Conservation (phyloP, 306 rosid genomes). For the Vigna angularis region DNA sequence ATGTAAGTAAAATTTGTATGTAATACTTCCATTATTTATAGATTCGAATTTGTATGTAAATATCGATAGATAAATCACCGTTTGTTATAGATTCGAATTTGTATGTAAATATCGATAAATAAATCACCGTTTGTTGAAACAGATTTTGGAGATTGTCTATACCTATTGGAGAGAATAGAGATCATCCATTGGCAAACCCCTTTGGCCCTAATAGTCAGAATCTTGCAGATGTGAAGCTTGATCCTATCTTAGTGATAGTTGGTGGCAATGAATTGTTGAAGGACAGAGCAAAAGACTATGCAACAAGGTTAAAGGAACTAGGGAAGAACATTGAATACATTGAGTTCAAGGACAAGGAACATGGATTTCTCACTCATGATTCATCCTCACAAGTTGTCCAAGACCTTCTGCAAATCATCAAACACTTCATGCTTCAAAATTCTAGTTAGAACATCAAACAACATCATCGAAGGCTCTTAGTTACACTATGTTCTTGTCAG, state of each 20-base stretch:
- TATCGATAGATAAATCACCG: too few relatives aligned
- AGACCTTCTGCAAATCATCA: constrained; percentile 54
- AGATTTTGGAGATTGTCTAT: constrained; percentile 89
- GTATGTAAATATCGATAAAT: too few relatives aligned
- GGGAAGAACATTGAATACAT: constrained; percentile 69
- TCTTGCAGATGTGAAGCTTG: constrained; percentile 56
- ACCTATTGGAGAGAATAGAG: constrained; percentile 67
- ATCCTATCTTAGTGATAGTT: constrained; percentile 66
- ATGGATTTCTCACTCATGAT: constrained; percentile 71
- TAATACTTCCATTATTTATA: too few relatives aligned
- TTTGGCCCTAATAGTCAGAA: constrained; percentile 64
- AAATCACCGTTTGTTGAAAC: background rate
- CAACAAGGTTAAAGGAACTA: constrained; percentile 51
- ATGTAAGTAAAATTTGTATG: too few relatives aligned
- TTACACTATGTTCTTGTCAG: background rate
- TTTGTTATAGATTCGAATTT: too few relatives aligned
- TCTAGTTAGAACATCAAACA: constrained; percentile 41
- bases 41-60: too few relatives aligned
- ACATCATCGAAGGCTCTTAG: background rate
- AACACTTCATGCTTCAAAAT: constrained; percentile 54
- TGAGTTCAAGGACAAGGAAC: constrained; percentile 71
- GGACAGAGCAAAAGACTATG: constrained; percentile 71
- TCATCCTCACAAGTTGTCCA: constrained; percentile 53
- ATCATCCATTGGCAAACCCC: constrained; percentile 82
- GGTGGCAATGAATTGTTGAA: constrained; percentile 73